phyloP scores from a whole-genome alignment of 495 filamentous ascomycete species.

The Polyplosphaeria fusca region DNA sequence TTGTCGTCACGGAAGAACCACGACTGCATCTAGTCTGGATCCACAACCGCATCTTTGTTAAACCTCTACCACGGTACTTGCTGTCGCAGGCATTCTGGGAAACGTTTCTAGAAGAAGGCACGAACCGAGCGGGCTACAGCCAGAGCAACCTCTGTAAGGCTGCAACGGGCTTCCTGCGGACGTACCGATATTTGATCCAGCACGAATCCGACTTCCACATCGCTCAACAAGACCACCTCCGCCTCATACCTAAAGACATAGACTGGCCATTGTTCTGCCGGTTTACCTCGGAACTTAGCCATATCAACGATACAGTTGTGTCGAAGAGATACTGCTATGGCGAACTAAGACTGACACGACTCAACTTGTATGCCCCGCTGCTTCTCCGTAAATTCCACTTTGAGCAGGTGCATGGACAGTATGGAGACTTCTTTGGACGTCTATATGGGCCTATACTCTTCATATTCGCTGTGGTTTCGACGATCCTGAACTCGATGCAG shows the following conservation, averaged over 20 bases:
- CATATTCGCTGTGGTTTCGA: constrained; percentile 15
- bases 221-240: constrained; percentile 11
- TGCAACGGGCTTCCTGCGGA: constrained; percentile 18
- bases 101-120: not conserved
- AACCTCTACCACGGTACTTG: constrained; percentile 26
- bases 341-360: constrained; percentile 30
- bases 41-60: constrained; percentile 25
- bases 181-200: constrained; percentile 21
- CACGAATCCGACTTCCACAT: constrained; percentile 31
- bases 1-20: constrained; percentile 24
- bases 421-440: constrained; percentile 21
- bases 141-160: constrained; percentile 1
- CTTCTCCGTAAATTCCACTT: constrained; percentile 16
- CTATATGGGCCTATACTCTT: constrained; percentile 28
- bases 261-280: constrained; percentile 16
- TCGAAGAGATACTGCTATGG: constrained; percentile 31
- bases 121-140: not conserved
- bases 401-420: constrained; percentile 14
- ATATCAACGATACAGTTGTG: constrained; percentile 14
- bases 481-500: constrained; percentile 18
- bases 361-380: constrained; percentile 29
- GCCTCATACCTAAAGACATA: constrained; percentile 18
- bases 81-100: constrained; percentile 22
- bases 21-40: constrained; percentile 27
- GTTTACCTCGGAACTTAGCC: constrained; percentile 10